A percentile compares a stretch with the other conserved stretches of the same genome.
Conservation (phyloP, 768 basidiomycete genomes). For the Asterophora parasitica region DNA sequence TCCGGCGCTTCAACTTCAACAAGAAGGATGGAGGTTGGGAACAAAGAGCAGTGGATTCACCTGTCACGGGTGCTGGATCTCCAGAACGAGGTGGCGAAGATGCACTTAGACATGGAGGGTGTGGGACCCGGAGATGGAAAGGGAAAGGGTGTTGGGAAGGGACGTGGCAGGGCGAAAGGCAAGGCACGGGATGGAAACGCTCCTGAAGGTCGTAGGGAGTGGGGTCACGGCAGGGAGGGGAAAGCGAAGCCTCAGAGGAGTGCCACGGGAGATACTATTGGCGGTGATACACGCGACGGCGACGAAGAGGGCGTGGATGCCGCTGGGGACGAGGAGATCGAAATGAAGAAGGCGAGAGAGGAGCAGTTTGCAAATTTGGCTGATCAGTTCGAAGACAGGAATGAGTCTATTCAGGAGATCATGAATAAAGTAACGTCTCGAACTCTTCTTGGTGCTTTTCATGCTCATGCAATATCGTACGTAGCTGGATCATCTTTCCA, state of each 20-base stretch:
- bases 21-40: constrained; percentile 15
- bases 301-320: constrained; percentile 50
- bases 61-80: constrained; percentile 66
- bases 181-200: constrained; percentile 9
- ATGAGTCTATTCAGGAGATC: constrained; percentile 62
- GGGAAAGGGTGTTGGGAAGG: constrained; percentile 33
- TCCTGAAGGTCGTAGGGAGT: constrained; percentile 8
- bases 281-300: constrained; percentile 31
- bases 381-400: constrained; percentile 64
- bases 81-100: constrained; percentile 64
- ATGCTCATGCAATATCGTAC: constrained; percentile 1
- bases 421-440: constrained; percentile 60
- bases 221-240: constrained; percentile 4
- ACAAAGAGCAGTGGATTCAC: constrained; percentile 59
- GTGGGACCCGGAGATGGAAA: constrained; percentile 37
- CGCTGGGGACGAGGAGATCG: constrained; percentile 48
- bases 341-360: constrained; percentile 51
- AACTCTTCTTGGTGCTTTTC: not conserved
- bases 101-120: constrained; percentile 75
- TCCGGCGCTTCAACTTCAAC: not conserved
- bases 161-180: constrained; percentile 22
- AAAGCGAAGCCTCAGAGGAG: constrained; percentile 6
- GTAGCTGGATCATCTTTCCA: constrained; percentile 57
- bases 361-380: constrained; percentile 66
- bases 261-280: constrained; percentile 17